A percentile compares a stretch with the other conserved stretches of the same genome.
Evolutionary conservation across 108 stramenopile species (phyloP).

Genomic region (Pseudonitzschia delicatissima): DNA sequence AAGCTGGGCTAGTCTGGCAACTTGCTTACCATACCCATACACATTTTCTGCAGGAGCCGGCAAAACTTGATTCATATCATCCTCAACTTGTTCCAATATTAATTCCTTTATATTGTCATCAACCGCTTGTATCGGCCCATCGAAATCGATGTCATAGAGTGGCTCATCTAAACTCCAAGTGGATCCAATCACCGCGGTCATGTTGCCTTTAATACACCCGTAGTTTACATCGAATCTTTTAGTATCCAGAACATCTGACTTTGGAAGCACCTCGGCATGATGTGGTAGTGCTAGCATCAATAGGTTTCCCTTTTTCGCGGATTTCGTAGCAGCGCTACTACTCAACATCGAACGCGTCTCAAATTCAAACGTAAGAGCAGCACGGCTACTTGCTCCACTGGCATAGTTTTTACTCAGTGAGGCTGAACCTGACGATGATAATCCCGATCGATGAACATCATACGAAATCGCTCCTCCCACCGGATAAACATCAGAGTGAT

Average conservation of each 20-base stretch:
- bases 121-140: conserved; percentile 9
- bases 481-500: conserved; percentile 78
- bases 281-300: conserved; percentile 87
- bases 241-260: conserved; percentile 31
- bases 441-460: conserved; percentile 46
- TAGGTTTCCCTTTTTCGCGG: conserved; percentile 29
- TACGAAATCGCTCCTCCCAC: conserved; percentile 57
- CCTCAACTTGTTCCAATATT: conserved; percentile 53
- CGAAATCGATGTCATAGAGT: conserved; percentile 49
- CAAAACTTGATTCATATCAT: conserved; percentile 57
- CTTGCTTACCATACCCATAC: conserved; percentile 82
- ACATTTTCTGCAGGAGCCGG: conserved; percentile 59
- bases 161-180: conserved; percentile 73
- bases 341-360: conserved; percentile 45
- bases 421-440: conserved; percentile 5
- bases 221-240: conserved; percentile 66
- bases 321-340: conserved; percentile 27
- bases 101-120: conserved; percentile 46
- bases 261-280: conserved; percentile 60
- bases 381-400: conserved; percentile 29
- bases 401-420: neutral
- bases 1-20: conserved; percentile 77
- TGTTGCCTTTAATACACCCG: conserved; percentile 71
- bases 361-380: conserved; percentile 60
- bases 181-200: conserved; percentile 69